Conservation (phyloP, 2,329 filamentous ascomycete species). For the Atkinsonella texensis region DNA sequence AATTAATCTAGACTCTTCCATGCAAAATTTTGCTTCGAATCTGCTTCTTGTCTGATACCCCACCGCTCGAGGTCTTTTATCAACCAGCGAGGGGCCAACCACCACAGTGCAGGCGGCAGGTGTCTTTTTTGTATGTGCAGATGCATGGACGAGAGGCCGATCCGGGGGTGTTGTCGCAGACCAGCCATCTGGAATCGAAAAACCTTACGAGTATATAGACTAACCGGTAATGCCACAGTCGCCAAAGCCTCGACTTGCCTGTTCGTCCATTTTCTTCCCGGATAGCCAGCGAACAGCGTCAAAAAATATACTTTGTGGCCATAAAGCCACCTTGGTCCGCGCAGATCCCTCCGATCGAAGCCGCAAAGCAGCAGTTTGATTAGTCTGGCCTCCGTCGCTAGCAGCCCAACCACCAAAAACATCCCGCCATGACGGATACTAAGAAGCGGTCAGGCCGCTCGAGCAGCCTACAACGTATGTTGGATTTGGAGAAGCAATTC, state of each 20-base stretch:
- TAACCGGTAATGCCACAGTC: background rate
- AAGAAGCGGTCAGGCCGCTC: conserved; percentile 18
- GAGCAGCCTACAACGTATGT: conserved; percentile 45
- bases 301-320: background rate
- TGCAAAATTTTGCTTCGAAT: background rate
- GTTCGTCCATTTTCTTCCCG: background rate
- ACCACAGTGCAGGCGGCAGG: background rate
- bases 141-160: background rate
- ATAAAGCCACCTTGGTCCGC: background rate
- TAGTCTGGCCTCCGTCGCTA: background rate
- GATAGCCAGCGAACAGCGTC: background rate
- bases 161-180: background rate
- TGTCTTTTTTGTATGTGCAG: background rate
- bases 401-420: conserved; percentile 1
- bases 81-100: background rate
- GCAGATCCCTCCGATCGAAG: background rate
- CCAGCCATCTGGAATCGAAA: background rate
- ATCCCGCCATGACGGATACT: conserved; percentile 6
- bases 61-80: background rate
- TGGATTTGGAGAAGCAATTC: conserved; percentile 45
- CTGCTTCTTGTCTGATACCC: background rate
- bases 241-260: background rate
- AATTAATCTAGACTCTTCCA: background rate
- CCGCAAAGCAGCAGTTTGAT: background rate
- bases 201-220: background rate